Conservation (phyloP, 768 basidiomycete genomes). For the Lactifluus volemus region DNA sequence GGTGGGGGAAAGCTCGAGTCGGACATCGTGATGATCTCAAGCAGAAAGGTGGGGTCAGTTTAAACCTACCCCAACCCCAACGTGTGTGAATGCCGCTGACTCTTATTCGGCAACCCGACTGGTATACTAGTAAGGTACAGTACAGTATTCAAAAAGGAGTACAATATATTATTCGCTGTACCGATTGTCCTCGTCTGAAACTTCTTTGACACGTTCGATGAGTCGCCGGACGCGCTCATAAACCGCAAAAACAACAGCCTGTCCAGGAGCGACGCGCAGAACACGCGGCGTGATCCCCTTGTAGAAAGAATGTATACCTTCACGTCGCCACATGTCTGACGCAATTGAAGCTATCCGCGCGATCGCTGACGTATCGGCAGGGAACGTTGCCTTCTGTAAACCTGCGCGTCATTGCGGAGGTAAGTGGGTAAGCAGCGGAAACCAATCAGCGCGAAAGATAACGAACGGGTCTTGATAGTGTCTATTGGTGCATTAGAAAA, state of each 20-base stretch:
- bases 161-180: constrained; percentile 48
- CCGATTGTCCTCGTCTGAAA: constrained; percentile 43
- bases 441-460: neutral
- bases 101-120: neutral
- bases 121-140: neutral
- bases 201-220: constrained; percentile 62
- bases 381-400: constrained; percentile 73
- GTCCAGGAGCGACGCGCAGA: constrained; percentile 91
- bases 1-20: neutral
- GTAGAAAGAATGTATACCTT: constrained; percentile 88
- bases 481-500: constrained; percentile 97
- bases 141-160: neutral
- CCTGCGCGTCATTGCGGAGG: constrained; percentile 34
- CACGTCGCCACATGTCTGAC: constrained; percentile 86
- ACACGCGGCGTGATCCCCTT: constrained; percentile 98
- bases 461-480: constrained; percentile 88
- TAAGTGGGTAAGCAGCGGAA: neutral
- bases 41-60: no score
- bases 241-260: constrained; percentile 95
- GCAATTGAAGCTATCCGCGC: constrained; percentile 75
- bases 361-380: constrained; percentile 67
- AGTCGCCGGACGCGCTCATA: constrained; percentile 78
- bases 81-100: neutral
- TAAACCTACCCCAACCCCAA: neutral
- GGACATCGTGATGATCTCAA: neutral